phyloP scores from a whole-genome alignment of 345 rosid species.

The Aegle marmelos region DNA sequence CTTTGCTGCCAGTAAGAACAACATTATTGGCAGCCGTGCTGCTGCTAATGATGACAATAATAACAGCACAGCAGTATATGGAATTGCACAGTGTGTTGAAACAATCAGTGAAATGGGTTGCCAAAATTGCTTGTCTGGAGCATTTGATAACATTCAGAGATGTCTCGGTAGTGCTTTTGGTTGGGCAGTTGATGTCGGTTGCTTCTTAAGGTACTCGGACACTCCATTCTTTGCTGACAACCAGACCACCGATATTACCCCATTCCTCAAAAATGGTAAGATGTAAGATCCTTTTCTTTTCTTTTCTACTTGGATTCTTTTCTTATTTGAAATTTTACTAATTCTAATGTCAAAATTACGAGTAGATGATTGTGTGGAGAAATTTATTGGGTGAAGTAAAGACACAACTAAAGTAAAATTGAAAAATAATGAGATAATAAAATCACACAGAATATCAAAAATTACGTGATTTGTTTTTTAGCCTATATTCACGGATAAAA shows the following conservation, averaged over 20 bases:
- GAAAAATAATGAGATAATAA: too few species aligned
- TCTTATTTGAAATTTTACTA: too few species aligned
- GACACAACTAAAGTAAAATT: too few species aligned
- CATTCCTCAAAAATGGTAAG: slow-evolving; percentile 31
- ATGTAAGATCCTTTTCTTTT: background rate
- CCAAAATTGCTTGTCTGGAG: slow-evolving; percentile 33
- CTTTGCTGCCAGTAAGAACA: slow-evolving; percentile 29
- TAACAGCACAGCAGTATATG: slow-evolving; percentile 19
- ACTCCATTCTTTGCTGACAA: slow-evolving; percentile 36
- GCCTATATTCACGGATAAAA: too few species aligned
- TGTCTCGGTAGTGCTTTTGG: slow-evolving; percentile 30
- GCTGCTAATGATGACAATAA: background rate
- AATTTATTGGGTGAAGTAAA: too few species aligned
- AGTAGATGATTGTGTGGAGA: too few species aligned
- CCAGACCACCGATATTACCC: slow-evolving; percentile 29
- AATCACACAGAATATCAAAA: too few species aligned
- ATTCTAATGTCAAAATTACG: too few species aligned
- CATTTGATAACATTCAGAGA: slow-evolving; percentile 17
- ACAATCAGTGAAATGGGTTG: slow-evolving; percentile 30
- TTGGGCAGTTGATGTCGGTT: slow-evolving; percentile 40
- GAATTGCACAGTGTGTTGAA: slow-evolving; percentile 39
- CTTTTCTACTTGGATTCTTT: too few species aligned
- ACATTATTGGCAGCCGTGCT: background rate
- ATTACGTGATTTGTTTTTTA: too few species aligned
- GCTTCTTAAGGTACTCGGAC: slow-evolving; percentile 38